phyloP scores from a whole-genome alignment of 768 basidiomycete species.

The Mycena olivaceomarginata region DNA sequence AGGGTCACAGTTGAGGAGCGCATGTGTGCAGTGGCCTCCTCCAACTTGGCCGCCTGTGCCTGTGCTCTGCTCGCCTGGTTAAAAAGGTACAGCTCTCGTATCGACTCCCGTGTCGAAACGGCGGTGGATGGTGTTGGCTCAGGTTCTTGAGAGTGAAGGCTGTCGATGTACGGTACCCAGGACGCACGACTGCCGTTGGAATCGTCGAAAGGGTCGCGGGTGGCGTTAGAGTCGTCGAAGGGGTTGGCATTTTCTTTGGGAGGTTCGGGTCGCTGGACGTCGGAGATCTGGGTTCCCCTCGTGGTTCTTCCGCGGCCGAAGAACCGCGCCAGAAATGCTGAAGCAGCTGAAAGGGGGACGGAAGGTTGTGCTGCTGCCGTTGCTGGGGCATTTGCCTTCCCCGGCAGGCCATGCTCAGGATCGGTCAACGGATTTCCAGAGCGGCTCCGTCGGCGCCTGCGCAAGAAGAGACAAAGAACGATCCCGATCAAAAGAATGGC shows the following conservation, averaged over 20 bases:
- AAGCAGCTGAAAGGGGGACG: no score
- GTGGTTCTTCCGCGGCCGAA: no score
- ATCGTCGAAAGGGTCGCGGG: neutral
- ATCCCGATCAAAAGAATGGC: constrained; percentile 19
- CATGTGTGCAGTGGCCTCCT: constrained; percentile 7
- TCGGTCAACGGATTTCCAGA: no score
- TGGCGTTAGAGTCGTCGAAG: neutral
- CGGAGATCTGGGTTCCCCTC: no score
- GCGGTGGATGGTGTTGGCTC: neutral
- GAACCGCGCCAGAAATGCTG: no score
- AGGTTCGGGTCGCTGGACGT: neutral
- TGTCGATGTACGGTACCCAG: neutral
- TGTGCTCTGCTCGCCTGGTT: constrained; percentile 26
- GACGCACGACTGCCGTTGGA: neutral
- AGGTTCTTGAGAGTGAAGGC: neutral
- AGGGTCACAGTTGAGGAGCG: neutral
- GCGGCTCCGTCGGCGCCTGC: neutral
- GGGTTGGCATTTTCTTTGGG: neutral
- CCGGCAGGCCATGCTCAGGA: no score
- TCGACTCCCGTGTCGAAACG: constrained; percentile 10
- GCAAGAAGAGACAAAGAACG: constrained; percentile 9
- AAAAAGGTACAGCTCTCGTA: constrained; percentile 28
- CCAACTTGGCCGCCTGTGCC: constrained; percentile 17
- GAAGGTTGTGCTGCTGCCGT: no score
- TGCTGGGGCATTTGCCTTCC: neutral